Evolutionary conservation across 1,284 basidiomycete genomes (phyloP), one percentile per base, ranked within the genome.

Genomic region (Lentinus polychrous): DNA sequence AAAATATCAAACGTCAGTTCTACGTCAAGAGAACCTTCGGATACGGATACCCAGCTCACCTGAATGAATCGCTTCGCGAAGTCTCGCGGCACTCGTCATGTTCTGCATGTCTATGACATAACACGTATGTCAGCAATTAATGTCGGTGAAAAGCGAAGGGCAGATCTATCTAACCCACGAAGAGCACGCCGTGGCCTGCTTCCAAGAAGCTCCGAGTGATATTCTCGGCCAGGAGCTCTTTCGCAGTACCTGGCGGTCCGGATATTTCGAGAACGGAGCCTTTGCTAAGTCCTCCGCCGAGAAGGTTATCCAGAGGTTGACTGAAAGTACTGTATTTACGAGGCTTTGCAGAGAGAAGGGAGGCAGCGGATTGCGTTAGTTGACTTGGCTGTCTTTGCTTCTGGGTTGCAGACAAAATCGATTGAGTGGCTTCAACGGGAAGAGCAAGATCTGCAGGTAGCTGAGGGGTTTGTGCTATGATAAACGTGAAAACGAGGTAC

Each of bases 181-280:
- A 81, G 18, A 88, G 60, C 8, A 82, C 72, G 31, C 72, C 70
- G 40, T 78, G 70, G 0, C 66, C 66, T 8, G 63, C 59, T 49
- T 72, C 62, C 3, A 76, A 63, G 50, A 80, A 78, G 4, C 63
- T 69, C 34, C 63, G 60, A 14, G 75, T 70, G 43, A 84, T 69
- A 46, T 73, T 69, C 8, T 74, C 60, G 2, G 75, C 74, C 2
- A 85, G 56, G 2, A 57, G 56, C 51, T 83, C 82, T 56, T 84
- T 87, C 10, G 75, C 73, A 42, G 75, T 74, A 37, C 86, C 86
- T 1, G 86, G 86, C 33, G 85, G 81, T 0, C 86, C 85, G 40
- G 82, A 84, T 57, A 88, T 66, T 65, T 88, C 85, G 32, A 88
- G 67, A 51, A 86, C 70, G 52, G 75, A 70, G 8, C 83, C 81